These are phyloP conservation scores for Magnaporthales sp. DNA, from an alignment of 2,329 filamentous ascomycete genomes.

Conservation along the genomic window DNA sequence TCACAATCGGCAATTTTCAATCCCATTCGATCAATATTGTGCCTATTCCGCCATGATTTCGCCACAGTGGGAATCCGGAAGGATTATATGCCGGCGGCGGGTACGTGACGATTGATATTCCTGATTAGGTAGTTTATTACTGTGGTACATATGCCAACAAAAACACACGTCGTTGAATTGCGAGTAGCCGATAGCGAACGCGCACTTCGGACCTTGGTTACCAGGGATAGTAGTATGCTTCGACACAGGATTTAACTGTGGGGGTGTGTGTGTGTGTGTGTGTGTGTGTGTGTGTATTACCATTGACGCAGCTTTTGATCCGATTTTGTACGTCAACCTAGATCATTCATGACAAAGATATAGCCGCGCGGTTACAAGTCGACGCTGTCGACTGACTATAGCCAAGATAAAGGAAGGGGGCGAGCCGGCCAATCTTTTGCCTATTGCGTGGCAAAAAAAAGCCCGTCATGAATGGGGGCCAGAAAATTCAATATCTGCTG, in stretches of 20 bases:
- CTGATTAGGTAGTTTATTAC: background rate
- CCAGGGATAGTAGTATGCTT: background rate
- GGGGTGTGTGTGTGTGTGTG: too few relatives aligned
- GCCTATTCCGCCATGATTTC: too few relatives aligned
- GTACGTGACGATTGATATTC: background rate
- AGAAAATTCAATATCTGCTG: background rate
- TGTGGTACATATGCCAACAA: too few relatives aligned
- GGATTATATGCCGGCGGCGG: too few relatives aligned
- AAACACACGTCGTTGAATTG: too few relatives aligned
- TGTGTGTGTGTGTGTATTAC: background rate
- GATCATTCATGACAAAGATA: background rate
- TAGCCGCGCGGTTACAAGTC: background rate
- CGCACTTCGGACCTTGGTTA: background rate
- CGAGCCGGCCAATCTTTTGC: background rate
- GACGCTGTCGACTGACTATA: background rate
- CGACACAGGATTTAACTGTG: background rate
- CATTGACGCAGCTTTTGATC: background rate
- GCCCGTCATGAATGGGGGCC: background rate
- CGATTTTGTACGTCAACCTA: background rate
- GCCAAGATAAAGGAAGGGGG: background rate
- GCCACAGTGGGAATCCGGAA: too few relatives aligned
- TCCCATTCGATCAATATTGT: background rate
- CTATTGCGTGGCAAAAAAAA: background rate
- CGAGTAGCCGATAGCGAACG: background rate
- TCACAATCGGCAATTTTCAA: background rate